Evolutionary conservation across 352 stramenopile species (phyloP), one percentile per base, ranked within the genome.

Genomic region (Phytophthora sojae): DNA sequence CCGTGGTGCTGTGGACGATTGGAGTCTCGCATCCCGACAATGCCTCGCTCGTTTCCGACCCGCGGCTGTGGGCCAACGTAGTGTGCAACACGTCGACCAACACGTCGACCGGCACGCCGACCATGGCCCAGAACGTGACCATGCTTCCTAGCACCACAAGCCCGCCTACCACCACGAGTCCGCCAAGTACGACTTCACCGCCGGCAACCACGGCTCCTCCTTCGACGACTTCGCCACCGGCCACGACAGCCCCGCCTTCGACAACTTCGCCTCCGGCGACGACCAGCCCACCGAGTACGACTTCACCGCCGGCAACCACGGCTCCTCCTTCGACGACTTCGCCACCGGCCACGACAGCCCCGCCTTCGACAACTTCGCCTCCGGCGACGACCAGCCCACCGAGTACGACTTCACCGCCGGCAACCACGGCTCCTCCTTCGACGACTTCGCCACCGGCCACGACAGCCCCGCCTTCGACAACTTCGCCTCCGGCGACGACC

Each of bases 1-100:
- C 12, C 21, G 58, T 21, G 21, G 57, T 47, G 57, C 65, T 26
- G 11, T 80, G 63, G 60, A 75, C 62, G 4, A 56, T 45, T 3
- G 67, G 75, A 4, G 58, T 83, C 19, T 81, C 76, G 25, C 57
- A 64, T 45, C 57, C 57, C 23, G 42, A 52, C n/a, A 52, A 64
- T 30, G 57, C 57, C 5, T 29, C 65, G 44, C 57, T 57, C 29
- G 77, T 32, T 2, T 71, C 73, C 7, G 62, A 74, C 35, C n/a
- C 45, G n/a, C 57, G 45, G 3, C 45, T 80, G 15, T 81, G 73
- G 73, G 63, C 55, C 12, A 67, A 42, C 17, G 45, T 54, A 5
- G 9, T 60, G 30, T 60, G 54, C 54, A 60, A 60, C 32, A 60
- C 54, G 8, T 59, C 53, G 19, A 49, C 53, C 8, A 12, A 12